Evolutionary conservation across 352 stramenopile genomes (phyloP), one percentile per base, ranked within the genome.

Genomic region (Pythium utonaiense): DNA sequence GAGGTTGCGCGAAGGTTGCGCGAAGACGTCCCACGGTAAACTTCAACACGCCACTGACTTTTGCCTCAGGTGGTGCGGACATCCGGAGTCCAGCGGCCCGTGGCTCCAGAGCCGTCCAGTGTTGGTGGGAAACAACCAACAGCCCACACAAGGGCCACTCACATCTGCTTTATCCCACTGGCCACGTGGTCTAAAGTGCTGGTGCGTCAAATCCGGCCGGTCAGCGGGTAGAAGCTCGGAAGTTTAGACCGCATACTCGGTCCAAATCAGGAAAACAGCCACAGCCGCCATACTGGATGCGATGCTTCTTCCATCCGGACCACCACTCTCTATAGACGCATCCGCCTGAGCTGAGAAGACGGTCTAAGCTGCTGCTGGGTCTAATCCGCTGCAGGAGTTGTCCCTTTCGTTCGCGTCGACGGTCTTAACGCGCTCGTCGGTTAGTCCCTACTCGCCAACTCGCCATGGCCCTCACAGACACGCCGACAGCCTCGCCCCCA

Each of bases 361-460:
- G 40, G 14, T 33, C 28, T 9, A 33, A 5, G 28, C 28, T 33
- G n/a, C n/a, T n/a, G n/a, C 28, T 33, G 5, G 28, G 28, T 33
- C 28, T 33, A 33, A 33, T 33, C 28, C 28, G 5, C 28, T 33
- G 28, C n/a, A n/a, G n/a, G n/a, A 9, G 5, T 33, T 33, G 28
- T 33, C 28, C 28, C 28, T 47, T 25, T 27, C 40, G 40, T 47
- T 47, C 16, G 40, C 40, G 40, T 47, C 14, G 17, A 14, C 40
- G 3, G n/a, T 12, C 40, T 27, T 14, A 47, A 10, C 16, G 40
- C 7, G 3, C 40, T 1, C 16, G 25, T 14, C 40, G 28, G 40
- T 8, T 47, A 47, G 40, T 27, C 40, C 40, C n/a, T 47, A 54
- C 33, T 58, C 38, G 38, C 36, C 55, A 62, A 54, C 55, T 36